Evolutionary conservation across 2,329 filamentous ascomycete species (phyloP), one percentile per base, ranked within the genome.

Genomic region (Talaromyces sp.): DNA sequence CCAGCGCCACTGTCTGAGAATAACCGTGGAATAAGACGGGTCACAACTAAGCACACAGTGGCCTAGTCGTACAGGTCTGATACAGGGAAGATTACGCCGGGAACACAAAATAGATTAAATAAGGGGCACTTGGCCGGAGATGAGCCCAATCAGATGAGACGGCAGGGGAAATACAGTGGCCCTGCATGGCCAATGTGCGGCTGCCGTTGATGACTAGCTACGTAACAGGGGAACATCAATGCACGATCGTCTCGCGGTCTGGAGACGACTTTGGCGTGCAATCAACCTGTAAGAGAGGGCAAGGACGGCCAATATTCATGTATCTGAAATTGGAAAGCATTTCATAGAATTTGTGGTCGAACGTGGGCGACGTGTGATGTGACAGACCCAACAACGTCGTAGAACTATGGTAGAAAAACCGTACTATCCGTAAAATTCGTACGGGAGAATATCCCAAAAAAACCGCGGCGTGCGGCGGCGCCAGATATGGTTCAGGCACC

Each of bases 401-500:
- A 50, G 24, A 31, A 24, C 45, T 24, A 49, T 5, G 45, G 47
- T 31, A 31, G 11, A 22, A 22, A 11, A 22, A 22, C 22, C 22
- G 45, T 49, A 43, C 19, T 19, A 14, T 22, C 11, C 43, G 43
- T 54, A 39, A 57, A 31, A 27, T 50, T 16, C 47, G 47, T 31
- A 50, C 13, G 14, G 9, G 4, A 16, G 6, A 58, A 58, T 58
- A 58, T 14, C 5, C 10, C 10, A n/a, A 41, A 45, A 59, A 59
- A 45, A 59, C 37, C 14, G 56, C 56, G 56, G 50, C 37, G 37
- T 37, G 49, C 49, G 19, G 49, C 35, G 24, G 41, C 54, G 54
- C 16, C 50, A 45, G 41, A 43, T 41, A 5, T 58, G 22, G 61
- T n/a, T 50, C 62, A 64, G 62, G 62, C 5, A 64, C 62, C 31